Conservation (phyloP, 75 land plant genomes). For the Pinus tabuliformis region DNA sequence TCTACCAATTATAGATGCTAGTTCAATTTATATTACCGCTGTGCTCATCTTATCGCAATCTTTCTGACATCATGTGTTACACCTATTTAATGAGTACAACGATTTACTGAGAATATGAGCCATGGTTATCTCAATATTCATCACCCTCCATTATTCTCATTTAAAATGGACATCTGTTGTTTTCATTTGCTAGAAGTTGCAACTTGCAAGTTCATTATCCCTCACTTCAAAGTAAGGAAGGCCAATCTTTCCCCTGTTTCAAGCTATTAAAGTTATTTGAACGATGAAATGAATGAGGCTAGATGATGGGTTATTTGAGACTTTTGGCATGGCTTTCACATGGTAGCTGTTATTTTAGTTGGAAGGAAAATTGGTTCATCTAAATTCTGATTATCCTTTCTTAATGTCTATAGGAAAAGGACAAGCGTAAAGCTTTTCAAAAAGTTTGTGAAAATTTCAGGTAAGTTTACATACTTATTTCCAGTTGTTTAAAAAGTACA, state of each 20-base stretch:
- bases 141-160: neutral
- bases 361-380: neutral
- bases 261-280: too few relatives aligned
- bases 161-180: neutral
- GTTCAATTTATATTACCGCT: neutral
- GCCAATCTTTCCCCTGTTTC: too few relatives aligned
- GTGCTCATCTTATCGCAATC: neutral
- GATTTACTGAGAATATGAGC: neutral
- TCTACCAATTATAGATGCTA: neutral
- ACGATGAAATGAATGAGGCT: too few relatives aligned
- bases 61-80: neutral
- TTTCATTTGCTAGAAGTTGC: neutral
- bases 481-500: neutral
- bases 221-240: too few relatives aligned
- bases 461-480: slow-evolving; percentile 23
- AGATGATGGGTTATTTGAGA: too few relatives aligned
- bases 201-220: too few relatives aligned
- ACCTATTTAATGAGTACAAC: neutral
- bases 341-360: neutral
- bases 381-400: neutral
- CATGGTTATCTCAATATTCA: neutral
- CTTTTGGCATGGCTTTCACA: neutral
- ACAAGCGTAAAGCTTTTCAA: slow-evolving; percentile 83
- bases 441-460: slow-evolving; percentile 87
- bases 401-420: slow-evolving; percentile 57